Percentiles rank a stretch among this genome's conserved stretches.
phyloP scores from a whole-genome alignment of 305 asterid genomes.

The Fraxinus xanthoxyloides region DNA sequence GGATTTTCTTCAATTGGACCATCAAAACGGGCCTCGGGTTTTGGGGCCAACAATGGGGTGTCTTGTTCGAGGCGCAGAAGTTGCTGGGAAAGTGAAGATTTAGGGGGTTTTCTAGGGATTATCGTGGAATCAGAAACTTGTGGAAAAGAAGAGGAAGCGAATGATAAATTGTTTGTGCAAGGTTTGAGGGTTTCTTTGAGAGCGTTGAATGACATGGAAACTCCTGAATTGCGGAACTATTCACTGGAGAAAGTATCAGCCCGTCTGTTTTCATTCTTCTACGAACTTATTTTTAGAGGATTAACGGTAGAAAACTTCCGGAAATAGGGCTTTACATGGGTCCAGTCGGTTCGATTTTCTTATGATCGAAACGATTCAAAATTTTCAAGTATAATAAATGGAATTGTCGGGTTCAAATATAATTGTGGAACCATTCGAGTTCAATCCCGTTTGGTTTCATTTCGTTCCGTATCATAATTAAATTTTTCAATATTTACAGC shows the following conservation, averaged over 20 bases:
- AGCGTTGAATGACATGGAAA: constrained; percentile 62
- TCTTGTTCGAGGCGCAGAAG: constrained; percentile 65
- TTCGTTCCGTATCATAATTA: no score
- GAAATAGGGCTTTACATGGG: no score
- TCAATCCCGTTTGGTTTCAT: no score
- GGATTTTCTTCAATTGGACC: constrained; percentile 15
- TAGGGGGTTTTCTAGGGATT: constrained; percentile 69
- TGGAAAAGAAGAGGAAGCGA: constrained; percentile 32
- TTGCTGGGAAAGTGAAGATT: constrained; percentile 72
- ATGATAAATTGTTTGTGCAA: constrained; percentile 41
- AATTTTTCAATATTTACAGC: no score
- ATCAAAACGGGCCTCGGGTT: constrained; percentile 33
- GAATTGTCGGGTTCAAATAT: no score
- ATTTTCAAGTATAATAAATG: no score
- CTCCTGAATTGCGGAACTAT: background rate
- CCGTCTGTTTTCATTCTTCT: background rate
- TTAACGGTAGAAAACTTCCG: no score
- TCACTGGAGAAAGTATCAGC: background rate
- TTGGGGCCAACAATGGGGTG: constrained; percentile 26
- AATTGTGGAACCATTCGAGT: no score
- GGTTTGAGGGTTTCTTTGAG: constrained; percentile 81
- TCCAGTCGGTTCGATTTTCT: no score
- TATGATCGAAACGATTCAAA: no score
- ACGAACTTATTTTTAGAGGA: background rate
- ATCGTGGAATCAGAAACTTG: constrained; percentile 35